phyloP scores from a whole-genome alignment of 73 alveolate genomes.

The Tetrahymena borealis region DNA sequence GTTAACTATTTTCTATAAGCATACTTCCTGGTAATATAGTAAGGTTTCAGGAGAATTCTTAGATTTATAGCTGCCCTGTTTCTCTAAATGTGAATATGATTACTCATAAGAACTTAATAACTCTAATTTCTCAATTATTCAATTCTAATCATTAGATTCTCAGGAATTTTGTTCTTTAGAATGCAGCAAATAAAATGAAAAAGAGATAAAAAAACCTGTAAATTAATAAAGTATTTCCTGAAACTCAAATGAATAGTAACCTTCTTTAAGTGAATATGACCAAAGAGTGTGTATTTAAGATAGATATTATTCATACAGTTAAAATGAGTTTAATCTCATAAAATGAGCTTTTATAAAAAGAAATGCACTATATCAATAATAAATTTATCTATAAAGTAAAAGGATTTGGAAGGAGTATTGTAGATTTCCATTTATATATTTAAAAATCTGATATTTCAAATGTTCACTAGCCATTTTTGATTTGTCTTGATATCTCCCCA shows the following conservation, averaged over 20 bases:
- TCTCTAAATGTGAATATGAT: background rate
- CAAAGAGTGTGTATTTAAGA: background rate
- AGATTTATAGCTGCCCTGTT: background rate
- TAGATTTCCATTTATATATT: background rate
- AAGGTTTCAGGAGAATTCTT: background rate
- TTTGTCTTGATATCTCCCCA: background rate
- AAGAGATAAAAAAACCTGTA: background rate
- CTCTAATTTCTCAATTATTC: background rate
- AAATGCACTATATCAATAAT: background rate
- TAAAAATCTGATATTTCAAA: too few species aligned
- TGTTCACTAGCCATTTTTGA: background rate
- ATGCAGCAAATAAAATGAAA: background rate
- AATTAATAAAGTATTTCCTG: background rate
- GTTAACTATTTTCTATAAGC: background rate
- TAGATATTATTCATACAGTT: background rate
- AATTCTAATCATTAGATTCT: background rate
- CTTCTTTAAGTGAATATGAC: background rate
- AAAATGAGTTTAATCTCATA: background rate
- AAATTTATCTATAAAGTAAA: background rate
- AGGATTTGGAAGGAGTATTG: background rate
- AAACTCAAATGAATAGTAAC: background rate
- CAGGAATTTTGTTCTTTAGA: background rate
- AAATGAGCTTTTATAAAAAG: background rate
- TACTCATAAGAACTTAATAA: background rate
- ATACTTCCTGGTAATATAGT: background rate